These are phyloP conservation scores for Saturnispora dispora DNA, from an alignment of 805 yeast genomes.

Conservation along the genomic window DNA sequence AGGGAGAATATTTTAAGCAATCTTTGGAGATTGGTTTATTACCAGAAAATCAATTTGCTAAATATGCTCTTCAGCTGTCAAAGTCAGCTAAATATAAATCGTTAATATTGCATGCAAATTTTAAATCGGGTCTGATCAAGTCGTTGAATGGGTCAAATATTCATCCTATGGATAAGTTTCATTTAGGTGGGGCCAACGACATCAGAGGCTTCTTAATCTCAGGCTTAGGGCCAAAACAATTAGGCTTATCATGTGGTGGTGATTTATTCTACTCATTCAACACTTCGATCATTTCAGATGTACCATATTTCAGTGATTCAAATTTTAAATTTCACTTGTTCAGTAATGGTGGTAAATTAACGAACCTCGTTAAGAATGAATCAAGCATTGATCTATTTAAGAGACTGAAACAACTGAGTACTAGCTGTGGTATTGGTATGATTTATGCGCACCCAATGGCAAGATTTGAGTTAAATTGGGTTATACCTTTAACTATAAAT, in stretches of 20 bases:
- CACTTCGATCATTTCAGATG: constrained; percentile 32
- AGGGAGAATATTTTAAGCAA: constrained; percentile 31
- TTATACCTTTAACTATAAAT: constrained; percentile 37
- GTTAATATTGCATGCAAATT: constrained; percentile 16
- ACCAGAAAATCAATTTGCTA: constrained; percentile 31
- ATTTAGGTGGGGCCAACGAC: constrained; percentile 53
- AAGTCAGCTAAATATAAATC: constrained; percentile 19
- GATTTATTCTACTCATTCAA: constrained; percentile 41
- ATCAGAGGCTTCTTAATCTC: constrained; percentile 43
- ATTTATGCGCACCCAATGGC: constrained; percentile 50
- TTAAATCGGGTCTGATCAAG: constrained; percentile 23
- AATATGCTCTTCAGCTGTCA: constrained; percentile 34
- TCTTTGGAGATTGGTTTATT: constrained; percentile 21
- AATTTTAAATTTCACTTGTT: constrained; percentile 42
- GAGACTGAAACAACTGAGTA: constrained; percentile 9
- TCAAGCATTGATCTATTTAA: constrained; percentile 4
- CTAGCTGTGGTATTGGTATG: constrained; percentile 40
- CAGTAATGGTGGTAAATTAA: constrained; percentile 39
- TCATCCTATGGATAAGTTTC: constrained; percentile 43
- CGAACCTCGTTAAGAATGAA: constrained; percentile 18
- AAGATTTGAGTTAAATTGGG: constrained; percentile 48
- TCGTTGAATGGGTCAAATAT: constrained; percentile 16
- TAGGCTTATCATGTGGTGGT: constrained; percentile 43
- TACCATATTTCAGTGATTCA: constrained; percentile 37
- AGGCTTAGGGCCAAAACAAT: constrained; percentile 48